Base-by-base conservation (phyloP, 2,329 filamentous ascomycete genomes). In the Pyrenochaeta sp. region DNA sequence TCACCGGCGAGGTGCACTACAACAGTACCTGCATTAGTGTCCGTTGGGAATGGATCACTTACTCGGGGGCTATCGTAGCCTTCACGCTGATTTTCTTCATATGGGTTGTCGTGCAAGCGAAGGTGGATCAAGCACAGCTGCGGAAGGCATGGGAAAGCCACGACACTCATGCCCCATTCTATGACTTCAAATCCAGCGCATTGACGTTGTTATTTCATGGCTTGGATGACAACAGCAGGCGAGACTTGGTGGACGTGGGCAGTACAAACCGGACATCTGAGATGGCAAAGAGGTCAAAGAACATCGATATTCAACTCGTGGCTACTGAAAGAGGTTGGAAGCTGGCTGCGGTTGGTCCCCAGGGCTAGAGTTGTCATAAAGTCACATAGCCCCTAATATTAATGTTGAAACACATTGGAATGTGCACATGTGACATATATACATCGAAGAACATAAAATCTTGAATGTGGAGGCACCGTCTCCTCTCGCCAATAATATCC, bases 1-100 rank as follows among this genome's bases (percentile, higher is more conserved):
- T 23, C 3, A 19, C 9, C 13, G 48, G 44, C 2, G 26, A 38
- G 10, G 36, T 42, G n/a, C 36, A 42, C 13, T 35, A 41, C 23
- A 41, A 42, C 7, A 48, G 41, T 2, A 31, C 30, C 23, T 52
- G 48, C 31, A 39, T 52, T n/a, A 18, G 29, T 8, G 35, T 52
- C 7, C 40, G 28, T 9, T 45, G 48, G 48, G 24, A 37, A 6
- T 44, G 44, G 48, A 22, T 35, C 18, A 34, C 32, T 19, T 52
- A 47, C 14, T 19, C 26, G 6, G 32, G 15, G 13, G 19, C 37
- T 17, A n/a, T 17, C 21, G 37, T 43, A 17, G 40, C 45, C 41
- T 41, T 32, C 1, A 34, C 35, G 17, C n/a, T 49, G 3, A 2
- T 49, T 7, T 49, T 48, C 37, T 49, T 51, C 24, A 21, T 35